Evolutionary conservation across 768 basidiomycete species (phyloP).

Genomic region (Leccinum variicolor): DNA sequence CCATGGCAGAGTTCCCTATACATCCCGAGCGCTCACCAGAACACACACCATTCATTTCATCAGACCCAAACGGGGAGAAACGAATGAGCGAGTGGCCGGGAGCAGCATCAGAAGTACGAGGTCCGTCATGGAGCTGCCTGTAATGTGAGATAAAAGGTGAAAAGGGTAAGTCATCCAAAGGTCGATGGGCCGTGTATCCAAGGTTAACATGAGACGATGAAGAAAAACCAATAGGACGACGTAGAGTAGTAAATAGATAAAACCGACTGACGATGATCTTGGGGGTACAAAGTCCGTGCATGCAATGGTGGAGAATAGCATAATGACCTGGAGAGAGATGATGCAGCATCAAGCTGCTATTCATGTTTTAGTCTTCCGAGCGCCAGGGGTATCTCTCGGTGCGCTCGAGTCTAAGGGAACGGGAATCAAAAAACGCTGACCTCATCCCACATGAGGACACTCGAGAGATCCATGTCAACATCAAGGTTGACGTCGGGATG

Average conservation of each 20-base stretch:
- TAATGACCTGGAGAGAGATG: slow-evolving; percentile 7
- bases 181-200: background rate
- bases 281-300: slow-evolving; percentile 17
- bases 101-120: slow-evolving; percentile 22
- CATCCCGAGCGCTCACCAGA: slow-evolving; percentile 45
- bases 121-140: slow-evolving; percentile 4
- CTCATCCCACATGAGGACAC: slow-evolving; percentile 27
- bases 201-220: slow-evolving; percentile 8
- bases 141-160: background rate
- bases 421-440: slow-evolving; percentile 25
- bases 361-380: slow-evolving; percentile 18
- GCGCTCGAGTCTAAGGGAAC: background rate
- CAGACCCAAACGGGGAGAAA: slow-evolving; percentile 50
- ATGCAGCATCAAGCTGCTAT: slow-evolving; percentile 4
- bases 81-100: slow-evolving; percentile 20
- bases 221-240: slow-evolving; percentile 21
- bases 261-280: slow-evolving; percentile 13
- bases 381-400: background rate
- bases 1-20: slow-evolving; percentile 1
- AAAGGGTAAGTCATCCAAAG: background rate
- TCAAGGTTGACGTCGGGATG: slow-evolving; percentile 17
- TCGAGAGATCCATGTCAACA: slow-evolving; percentile 28
- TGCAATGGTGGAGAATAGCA: slow-evolving; percentile 15
- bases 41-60: slow-evolving; percentile 37
- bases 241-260: slow-evolving; percentile 29